Base-by-base conservation (phyloP, 2,329 filamentous ascomycete genomes). In the Colletotrichum lindemuthianum region DNA sequence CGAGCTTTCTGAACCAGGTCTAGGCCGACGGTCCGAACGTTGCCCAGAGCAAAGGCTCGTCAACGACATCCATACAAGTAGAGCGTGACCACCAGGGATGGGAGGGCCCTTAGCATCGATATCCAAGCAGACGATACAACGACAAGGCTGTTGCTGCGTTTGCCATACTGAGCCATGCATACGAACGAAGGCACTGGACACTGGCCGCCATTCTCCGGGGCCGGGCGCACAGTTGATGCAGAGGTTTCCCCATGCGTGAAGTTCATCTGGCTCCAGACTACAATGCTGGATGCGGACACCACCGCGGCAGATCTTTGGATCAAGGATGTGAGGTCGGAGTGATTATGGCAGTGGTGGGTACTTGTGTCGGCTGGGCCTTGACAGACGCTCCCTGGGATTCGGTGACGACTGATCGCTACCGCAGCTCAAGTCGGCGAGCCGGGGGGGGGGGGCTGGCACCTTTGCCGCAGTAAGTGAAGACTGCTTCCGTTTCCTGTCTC, bases 311-410 rank as follows among this genome's bases (percentile, higher is more conserved):
- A 24, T 24, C 36, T 44, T 41, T 44, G 45, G 40, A 53, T 59
- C 47, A 63, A 58, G 63, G 63, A 63, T 66, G 63, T 52, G 52
- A 63, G 47, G 48, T 63, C 53, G 53, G 63, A 59, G 52, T 63
- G 58, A 49, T 44, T 51, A 51, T 36, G 24, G 51, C 56, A 52
- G 47, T 52, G 36, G 63, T 48, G 59, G 52, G 51, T 32, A 37
- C 24, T 24, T 39, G 36, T 34, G 9, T 53, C 52, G 32, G 32
- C 47, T 50, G 59, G 48, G 40, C 48, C 5, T 24, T 40, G 44
- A 39, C 52, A 52, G 36, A 37, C 41, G 34, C 40, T 44, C 52
- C 54, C 47, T 44, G 47, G 59, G 60, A 47, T 49, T 52, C 44
- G 15, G n/a, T 44, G 45, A 48, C 36, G 40, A 50, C 16, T 60